phyloP scores from a whole-genome alignment of 2,329 filamentous ascomycete genomes.

The Venturia oleaginea region DNA sequence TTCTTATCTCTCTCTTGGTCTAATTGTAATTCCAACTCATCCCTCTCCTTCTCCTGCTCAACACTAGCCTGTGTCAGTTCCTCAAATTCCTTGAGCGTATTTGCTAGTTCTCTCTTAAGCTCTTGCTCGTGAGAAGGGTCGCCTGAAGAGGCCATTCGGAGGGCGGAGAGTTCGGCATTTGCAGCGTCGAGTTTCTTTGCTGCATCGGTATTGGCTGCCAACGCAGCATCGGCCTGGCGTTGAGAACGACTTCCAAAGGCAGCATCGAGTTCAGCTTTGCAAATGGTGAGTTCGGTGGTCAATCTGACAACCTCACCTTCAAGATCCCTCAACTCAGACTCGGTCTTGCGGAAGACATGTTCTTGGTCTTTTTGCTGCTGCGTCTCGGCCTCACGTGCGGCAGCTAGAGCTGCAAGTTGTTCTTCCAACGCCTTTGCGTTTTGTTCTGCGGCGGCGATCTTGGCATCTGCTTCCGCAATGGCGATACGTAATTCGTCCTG shows the following conservation, averaged over 20 bases:
- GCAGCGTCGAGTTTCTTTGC: constrained; percentile 44
- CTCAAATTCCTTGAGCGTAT: constrained; percentile 62
- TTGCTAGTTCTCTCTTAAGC: constrained; percentile 56
- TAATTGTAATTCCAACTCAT: constrained; percentile 52
- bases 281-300: constrained; percentile 78
- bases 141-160: constrained; percentile 31
- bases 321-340: constrained; percentile 30
- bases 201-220: constrained; percentile 48
- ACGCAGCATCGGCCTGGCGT: constrained; percentile 54
- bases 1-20: constrained; percentile 55
- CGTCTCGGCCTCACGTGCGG: constrained; percentile 8
- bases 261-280: constrained; percentile 81
- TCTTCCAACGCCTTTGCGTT: constrained; percentile 4
- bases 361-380: not conserved
- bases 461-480: constrained; percentile 28
- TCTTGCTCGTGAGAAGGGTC: constrained; percentile 31
- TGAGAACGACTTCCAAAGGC: constrained; percentile 76
- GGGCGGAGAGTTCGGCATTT: constrained; percentile 33
- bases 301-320: constrained; percentile 57
- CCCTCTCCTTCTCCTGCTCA: constrained; percentile 62
- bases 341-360: constrained; percentile 1
- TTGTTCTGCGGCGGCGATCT: constrained; percentile 24
- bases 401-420: constrained; percentile 16
- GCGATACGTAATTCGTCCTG: constrained; percentile 28
- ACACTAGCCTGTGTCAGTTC: constrained; percentile 60